Evolutionary conservation across 2,329 filamentous ascomycete species (phyloP).

Genomic region (Penicillium sp.): DNA sequence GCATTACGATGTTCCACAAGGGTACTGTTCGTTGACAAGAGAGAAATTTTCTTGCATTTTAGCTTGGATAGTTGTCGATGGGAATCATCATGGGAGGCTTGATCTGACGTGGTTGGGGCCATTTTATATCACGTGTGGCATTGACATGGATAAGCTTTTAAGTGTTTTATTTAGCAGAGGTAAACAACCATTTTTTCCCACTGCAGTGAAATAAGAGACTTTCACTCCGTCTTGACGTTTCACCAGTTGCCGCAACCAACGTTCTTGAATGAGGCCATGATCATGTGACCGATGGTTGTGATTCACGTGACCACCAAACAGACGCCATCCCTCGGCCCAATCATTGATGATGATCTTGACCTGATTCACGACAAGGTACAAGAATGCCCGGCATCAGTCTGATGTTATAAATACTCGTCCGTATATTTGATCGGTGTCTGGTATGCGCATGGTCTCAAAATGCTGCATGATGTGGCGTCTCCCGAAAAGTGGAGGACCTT

Average conservation of each 20-base stretch:
- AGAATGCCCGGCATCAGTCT: slow-evolving; percentile 5
- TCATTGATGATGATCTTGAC: slow-evolving; percentile 8
- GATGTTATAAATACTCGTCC: background rate
- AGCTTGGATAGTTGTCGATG: no score
- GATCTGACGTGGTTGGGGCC: no score
- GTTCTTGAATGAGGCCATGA: background rate
- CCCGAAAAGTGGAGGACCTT: slow-evolving; percentile 40
- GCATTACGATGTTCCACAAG: background rate
- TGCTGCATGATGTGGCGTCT: slow-evolving; percentile 28
- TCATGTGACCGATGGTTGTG: background rate
- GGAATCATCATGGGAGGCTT: no score
- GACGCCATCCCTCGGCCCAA: slow-evolving; percentile 16
- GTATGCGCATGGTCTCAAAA: background rate
- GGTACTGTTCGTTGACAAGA: no score
- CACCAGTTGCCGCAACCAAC: background rate
- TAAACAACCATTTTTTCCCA: background rate
- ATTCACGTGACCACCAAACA: slow-evolving; percentile 13
- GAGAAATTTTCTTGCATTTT: no score
- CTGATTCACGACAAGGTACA: slow-evolving; percentile 5
- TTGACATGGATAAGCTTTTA: no score
- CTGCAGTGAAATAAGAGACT: background rate
- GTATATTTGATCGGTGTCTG: background rate
- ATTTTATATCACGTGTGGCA: no score
- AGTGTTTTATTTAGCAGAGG: background rate
- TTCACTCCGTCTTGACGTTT: background rate